phyloP scores from a whole-genome alignment of 371 early-diverging fungal species.

The Rhizopus stolonifer region DNA sequence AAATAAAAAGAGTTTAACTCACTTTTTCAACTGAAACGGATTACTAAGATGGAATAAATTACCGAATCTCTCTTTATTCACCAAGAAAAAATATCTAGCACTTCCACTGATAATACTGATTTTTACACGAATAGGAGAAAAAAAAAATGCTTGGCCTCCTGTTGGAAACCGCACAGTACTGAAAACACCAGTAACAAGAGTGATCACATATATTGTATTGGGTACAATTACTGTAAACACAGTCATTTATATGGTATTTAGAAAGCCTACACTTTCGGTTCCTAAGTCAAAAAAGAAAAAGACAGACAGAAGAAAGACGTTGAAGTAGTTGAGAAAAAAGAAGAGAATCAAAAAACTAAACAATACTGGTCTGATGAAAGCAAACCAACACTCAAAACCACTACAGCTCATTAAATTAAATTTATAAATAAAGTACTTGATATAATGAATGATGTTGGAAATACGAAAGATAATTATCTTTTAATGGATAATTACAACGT shows the following conservation, averaged over 20 bases:
- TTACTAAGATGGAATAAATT: slow-evolving; percentile 8
- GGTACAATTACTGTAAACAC: slow-evolving; percentile 6
- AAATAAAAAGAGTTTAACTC: slow-evolving; percentile 8
- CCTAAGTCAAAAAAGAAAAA: slow-evolving; percentile 6
- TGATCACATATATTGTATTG: slow-evolving; percentile 8
- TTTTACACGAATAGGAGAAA: slow-evolving; percentile 7
- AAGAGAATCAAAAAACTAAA: too few species aligned
- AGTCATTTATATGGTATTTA: slow-evolving; percentile 2
- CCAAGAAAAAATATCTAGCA: slow-evolving; percentile 7
- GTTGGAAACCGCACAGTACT: slow-evolving; percentile 5
- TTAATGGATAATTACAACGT: too few species aligned
- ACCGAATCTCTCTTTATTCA: slow-evolving; percentile 9
- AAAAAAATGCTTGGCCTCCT: slow-evolving; percentile 2
- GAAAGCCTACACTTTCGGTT: slow-evolving; percentile 2
- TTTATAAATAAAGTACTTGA: too few species aligned
- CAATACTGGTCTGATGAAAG: too few species aligned
- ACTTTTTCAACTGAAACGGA: slow-evolving; percentile 9
- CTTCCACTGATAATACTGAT: slow-evolving; percentile 6
- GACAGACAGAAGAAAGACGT: slow-evolving; percentile 6
- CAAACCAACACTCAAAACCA: too few species aligned
- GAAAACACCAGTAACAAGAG: slow-evolving; percentile 8
- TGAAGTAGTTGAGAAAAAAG: too few species aligned
- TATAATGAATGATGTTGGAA: too few species aligned
- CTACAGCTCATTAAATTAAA: too few species aligned
- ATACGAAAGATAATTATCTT: too few species aligned